Evolutionary conservation across 1,284 basidiomycete genomes (phyloP).

Genomic region (Fomitopsis betulina): DNA sequence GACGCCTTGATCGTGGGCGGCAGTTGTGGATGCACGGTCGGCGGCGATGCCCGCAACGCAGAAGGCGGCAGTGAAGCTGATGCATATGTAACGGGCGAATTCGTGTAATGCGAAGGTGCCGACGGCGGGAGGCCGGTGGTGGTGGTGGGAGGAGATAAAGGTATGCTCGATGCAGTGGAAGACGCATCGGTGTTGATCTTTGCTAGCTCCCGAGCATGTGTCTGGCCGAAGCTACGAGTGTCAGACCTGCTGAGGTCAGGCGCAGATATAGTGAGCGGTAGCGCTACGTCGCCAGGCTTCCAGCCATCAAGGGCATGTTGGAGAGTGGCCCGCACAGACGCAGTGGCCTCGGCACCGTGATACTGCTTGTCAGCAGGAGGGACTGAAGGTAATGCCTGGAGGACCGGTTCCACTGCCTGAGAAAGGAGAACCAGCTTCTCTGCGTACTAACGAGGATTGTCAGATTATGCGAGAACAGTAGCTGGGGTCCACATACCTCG

Average conservation of each 20-base stretch:
- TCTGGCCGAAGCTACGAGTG: constrained; percentile 76
- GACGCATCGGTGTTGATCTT: constrained; percentile 40
- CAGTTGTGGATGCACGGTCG: neutral
- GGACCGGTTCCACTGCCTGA: constrained; percentile 59
- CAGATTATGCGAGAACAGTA: neutral
- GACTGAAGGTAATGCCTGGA: constrained; percentile 54
- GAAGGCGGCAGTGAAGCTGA: constrained; percentile 6
- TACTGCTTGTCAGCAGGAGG: constrained; percentile 57
- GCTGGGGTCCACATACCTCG: constrained; percentile 46
- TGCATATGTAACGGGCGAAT: constrained; percentile 1
- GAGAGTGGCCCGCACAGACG: constrained; percentile 64
- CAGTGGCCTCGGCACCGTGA: constrained; percentile 55
- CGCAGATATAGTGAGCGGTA: constrained; percentile 37
- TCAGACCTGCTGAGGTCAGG: constrained; percentile 64
- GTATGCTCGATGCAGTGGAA: constrained; percentile 30
- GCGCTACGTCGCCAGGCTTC: constrained; percentile 56
- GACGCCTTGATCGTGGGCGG: constrained; percentile 12
- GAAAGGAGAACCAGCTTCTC: constrained; percentile 72
- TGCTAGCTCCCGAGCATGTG: constrained; percentile 68
- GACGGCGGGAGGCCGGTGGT: constrained; percentile 9
- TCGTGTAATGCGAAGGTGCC: constrained; percentile 13
- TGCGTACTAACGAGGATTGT: constrained; percentile 45
- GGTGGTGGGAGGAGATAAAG: constrained; percentile 37
- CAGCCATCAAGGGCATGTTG: constrained; percentile 75
- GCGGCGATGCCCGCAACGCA: constrained; percentile 7